Percentiles rank a stretch among this genome's conserved stretches.
Evolutionary conservation across 148 eudicot species (phyloP).

Genomic region (Nepenthes gracilis): DNA sequence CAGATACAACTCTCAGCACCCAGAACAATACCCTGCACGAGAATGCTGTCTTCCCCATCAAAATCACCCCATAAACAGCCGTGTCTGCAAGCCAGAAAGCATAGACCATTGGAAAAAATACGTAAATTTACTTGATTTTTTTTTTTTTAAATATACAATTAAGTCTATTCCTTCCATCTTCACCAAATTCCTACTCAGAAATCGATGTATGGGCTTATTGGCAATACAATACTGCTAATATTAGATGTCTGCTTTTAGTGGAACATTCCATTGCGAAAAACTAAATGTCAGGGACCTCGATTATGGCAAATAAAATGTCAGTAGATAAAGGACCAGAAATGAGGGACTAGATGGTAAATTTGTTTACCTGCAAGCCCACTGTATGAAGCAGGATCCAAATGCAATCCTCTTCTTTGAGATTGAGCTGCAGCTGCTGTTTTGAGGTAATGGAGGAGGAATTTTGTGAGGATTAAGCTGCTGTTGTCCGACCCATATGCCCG

Average conservation of each 20-base stretch:
- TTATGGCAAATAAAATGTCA: not conserved
- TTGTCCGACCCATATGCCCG: conserved; percentile 53
- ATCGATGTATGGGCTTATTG: too few relatives aligned
- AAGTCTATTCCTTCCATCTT: not conserved
- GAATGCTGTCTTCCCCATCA: conserved; percentile 40
- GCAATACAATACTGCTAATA: too few relatives aligned
- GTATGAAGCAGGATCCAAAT: conserved; percentile 11
- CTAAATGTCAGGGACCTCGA: too few relatives aligned
- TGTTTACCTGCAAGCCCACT: conserved; percentile 23
- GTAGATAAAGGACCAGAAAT: not conserved
- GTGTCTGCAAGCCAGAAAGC: conserved; percentile 18
- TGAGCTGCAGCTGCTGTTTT: conserved; percentile 19
- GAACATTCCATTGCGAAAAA: too few relatives aligned
- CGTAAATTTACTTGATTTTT: not conserved
- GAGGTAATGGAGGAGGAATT: conserved; percentile 62
- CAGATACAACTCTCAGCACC: conserved; percentile 40
- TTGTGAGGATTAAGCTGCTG: conserved; percentile 51
- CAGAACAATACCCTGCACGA: conserved; percentile 59
- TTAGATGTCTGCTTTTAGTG: too few relatives aligned
- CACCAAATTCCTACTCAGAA: too few relatives aligned
- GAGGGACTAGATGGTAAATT: not conserved
- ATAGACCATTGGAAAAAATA: not conserved
- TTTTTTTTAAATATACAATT: not conserved
- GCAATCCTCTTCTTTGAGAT: not conserved
- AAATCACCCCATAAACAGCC: conserved; percentile 50